Evolutionary conservation across 768 basidiomycete genomes (phyloP), one percentile per base, ranked within the genome.

Genomic region (Tylopilus plumbeoviolaceoides): DNA sequence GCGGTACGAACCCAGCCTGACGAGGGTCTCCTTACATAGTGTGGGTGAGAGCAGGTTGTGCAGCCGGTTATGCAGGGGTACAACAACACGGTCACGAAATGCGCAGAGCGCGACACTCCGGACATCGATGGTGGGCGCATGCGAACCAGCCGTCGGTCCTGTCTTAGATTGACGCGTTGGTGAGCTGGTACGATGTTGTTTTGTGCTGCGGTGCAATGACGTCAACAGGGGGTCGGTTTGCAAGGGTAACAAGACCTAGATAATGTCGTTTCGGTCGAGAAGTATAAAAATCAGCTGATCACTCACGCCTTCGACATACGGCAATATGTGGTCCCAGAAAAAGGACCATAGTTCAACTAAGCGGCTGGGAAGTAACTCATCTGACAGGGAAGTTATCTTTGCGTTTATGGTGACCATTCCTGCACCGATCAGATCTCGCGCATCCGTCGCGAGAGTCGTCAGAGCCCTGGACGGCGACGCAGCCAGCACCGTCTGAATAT

Each of bases 341-440:
- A 95, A 95, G 14, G 79, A 81, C 93, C 94, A 98, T 17, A 89
- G 77, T 60, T 95, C 92, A 2, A 93, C 89, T 17, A 95, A 78
- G 27, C 91, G 78, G 5, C 75, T 74, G 6, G 95, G 73, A 15
- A 98, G 75, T 62, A 86, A 82, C 36, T 87, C 85, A 40, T 95
- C 93, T 25, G 92, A 87, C 9, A 88, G 73, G 4, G 79, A 83
- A 28, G 78, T 74, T 6, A 98, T 75, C 62, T 91, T 94, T 0
- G 91, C 84, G 59, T 91, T 93, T 23, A 98, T 76, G 3, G 93
- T 98, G 47, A 93, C 81, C 91, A 95, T 98, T 11, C 94, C 94
- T 2, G 84, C 79, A 1, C 82, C 82, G 49, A 95, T 88, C 44
- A 98, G 77, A 55, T 94, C 93, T 18, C 82, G 76, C 0, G 92